Base-by-base conservation (phyloP, 1,284 basidiomycete species). In the Exobasidium rhododendri region DNA sequence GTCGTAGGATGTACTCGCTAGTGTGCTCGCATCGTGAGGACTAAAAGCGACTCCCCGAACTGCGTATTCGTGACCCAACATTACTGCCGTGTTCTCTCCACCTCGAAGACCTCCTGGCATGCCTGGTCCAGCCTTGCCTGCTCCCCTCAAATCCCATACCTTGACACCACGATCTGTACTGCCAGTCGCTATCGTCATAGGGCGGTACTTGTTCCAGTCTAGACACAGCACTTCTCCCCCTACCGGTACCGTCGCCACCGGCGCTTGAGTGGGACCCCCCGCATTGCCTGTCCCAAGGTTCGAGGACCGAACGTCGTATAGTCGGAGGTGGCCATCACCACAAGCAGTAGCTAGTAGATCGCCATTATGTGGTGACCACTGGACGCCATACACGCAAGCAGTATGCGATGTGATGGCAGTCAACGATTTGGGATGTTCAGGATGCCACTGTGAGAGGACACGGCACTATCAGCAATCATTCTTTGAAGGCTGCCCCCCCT, bases 201-300 rank as follows among this genome's bases (percentile, higher is more conserved):
- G 89, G 2, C 86, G 84, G 74, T 94, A 94, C 79, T 94, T 94
- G 82, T 94, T 94, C 91, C 92, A 94, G 72, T 94, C 92, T 32
- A 94, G 79, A 5, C 87, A 85, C 20, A 94, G 85, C 10, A 82
- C 80, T 58, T 79, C 77, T 17, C 77, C 77, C 2, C 75, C 74
- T 20, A 77, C 77, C 1, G 69, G 73, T 13, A 68, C 55, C 28
- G 62, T 61, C 20, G 44, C 58, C 22, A 66, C 47, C 22, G 65
- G 63, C 53, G 55, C 13, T 29, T 61, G 59, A 22, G 50, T 56
- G 13, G 64, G 50, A 2, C 30, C 24, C 0, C 43, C 64, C 22
- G 22, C 49, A 3, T 14, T 13, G 62, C 26, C 50, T 13, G 50
- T 28, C n/a, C 26, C 30, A n/a, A 52, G 24, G n/a, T n/a, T 52